phyloP scores from a whole-genome alignment of 495 filamentous ascomycete genomes.

The Podospora tetraspora region DNA sequence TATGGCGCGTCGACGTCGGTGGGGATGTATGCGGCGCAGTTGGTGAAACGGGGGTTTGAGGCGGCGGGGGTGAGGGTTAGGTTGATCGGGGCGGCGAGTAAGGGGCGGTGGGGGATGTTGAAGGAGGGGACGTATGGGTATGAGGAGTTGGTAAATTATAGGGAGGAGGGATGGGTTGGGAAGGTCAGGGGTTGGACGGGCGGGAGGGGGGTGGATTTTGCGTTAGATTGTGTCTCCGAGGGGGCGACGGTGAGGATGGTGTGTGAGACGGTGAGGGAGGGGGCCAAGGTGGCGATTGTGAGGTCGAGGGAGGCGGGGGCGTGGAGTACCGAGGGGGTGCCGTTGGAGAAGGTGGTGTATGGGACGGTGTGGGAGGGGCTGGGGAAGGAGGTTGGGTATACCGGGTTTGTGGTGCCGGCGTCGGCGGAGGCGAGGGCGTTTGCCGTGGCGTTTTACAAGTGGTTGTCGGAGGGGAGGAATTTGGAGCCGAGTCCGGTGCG shows the following conservation, averaged over 20 bases:
- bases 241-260: slow-evolving; percentile 23
- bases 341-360: slow-evolving; percentile 29
- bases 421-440: slow-evolving; percentile 24
- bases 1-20: slow-evolving; percentile 41
- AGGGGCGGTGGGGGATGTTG: slow-evolving; percentile 21
- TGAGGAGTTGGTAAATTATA: slow-evolving; percentile 53
- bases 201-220: slow-evolving; percentile 24
- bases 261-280: slow-evolving; percentile 7
- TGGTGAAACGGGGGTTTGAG: slow-evolving; percentile 22
- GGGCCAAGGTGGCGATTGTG: slow-evolving; percentile 29
- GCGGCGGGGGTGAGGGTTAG: slow-evolving; percentile 12
- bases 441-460: slow-evolving; percentile 33
- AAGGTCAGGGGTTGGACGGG: slow-evolving; percentile 37
- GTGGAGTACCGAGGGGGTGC: slow-evolving; percentile 25
- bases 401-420: slow-evolving; percentile 9
- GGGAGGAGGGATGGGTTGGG: slow-evolving; percentile 47
- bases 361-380: slow-evolving; percentile 41
- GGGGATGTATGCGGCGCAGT: slow-evolving; percentile 36
- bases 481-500: slow-evolving; percentile 32
- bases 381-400: slow-evolving; percentile 35
- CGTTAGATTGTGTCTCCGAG: slow-evolving; percentile 41
- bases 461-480: slow-evolving; percentile 20
- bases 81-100: slow-evolving; percentile 34
- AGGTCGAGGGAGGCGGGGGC: slow-evolving; percentile 28
- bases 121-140: slow-evolving; percentile 33